Evolutionary conservation across 495 filamentous ascomycete species (phyloP), one percentile per base, ranked within the genome.

Genomic region (Penicillium atrosanguineum): DNA sequence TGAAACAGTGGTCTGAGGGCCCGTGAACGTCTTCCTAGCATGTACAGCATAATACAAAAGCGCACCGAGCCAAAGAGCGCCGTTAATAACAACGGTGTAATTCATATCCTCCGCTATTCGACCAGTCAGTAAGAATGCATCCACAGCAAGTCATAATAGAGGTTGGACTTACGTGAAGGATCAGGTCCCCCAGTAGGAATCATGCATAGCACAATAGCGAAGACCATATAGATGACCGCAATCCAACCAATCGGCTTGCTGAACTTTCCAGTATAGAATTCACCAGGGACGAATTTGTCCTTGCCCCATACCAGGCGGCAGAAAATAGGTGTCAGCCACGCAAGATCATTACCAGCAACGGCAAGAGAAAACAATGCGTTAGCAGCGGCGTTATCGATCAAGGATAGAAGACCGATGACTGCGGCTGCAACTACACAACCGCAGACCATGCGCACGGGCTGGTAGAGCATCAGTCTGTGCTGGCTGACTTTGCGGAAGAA

Each of bases 1-100:
- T 21, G 44, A 45, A 38, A 87, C 68, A 43, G 88, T 90, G 51
- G 86, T 79, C 64, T 85, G 84, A 0, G 87, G 87, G 0, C 87
- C 86, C 52, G 84, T 85, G 61, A 87, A 91, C 72, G 83, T 87
- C 65, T 88, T 87, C 26, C 75, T 75, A 1, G 87, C 87, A 58
- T 82, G 76, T 5, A 88, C 61, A 62, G 79, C 71, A 65, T 86
- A 87, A 64, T 87, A 88, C n/a, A 77, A 18, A 36, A 86, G 42
- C 0, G 80, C 74, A 0, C 84, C 84, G 12, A 70, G 59, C 85
- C 84, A 87, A 1, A 87, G 77, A 0, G 80, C 72, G 21, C 69
- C 69, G 58, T 87, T 83, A 60, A 86, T 82, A 20, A 85, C 84
- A 36, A 86, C 72, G 0, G 83, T 85, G 60, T 87, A 87, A 53